phyloP scores from a whole-genome alignment of 257 asterid species.

The Lithospermum erythrorhizon region DNA sequence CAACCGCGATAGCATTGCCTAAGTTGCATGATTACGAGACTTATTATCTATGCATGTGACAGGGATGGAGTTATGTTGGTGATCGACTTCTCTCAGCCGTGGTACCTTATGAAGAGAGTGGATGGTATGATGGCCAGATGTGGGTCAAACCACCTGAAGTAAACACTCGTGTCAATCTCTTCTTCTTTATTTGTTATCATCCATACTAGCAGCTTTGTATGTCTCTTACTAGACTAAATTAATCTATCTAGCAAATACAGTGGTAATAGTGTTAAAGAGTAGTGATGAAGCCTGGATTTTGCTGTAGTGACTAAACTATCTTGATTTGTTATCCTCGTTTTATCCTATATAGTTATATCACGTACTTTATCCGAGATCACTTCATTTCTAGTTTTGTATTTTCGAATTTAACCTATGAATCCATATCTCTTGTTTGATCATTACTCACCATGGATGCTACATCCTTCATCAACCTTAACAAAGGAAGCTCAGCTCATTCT shows the following conservation, averaged over 20 bases:
- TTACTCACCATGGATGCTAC: not conserved
- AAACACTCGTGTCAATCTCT: constrained; percentile 1
- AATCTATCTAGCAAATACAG: not conserved
- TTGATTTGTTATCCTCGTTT: too few species aligned
- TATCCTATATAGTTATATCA: too few species aligned
- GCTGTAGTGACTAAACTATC: too few species aligned
- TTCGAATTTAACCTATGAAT: too few species aligned
- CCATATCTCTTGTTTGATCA: too few species aligned
- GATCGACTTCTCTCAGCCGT: constrained; percentile 84
- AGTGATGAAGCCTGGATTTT: too few species aligned
- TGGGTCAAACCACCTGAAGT: constrained; percentile 99
- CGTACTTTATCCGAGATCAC: too few species aligned
- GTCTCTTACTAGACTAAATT: not conserved
- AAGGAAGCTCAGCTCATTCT: not conserved
- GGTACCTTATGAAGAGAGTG: constrained; percentile 81
- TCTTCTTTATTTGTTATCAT: not conserved
- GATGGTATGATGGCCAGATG: constrained; percentile 95
- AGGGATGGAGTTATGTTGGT: constrained; percentile 96
- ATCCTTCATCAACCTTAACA: not conserved
- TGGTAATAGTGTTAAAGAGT: too few species aligned
- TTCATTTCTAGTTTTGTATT: too few species aligned
- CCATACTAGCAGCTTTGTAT: not conserved
- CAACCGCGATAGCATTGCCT: not conserved
- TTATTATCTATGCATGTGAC: constrained; percentile 4
- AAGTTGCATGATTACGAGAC: not conserved